Evolutionary conservation across 495 filamentous ascomycete species (phyloP), one percentile per base, ranked within the genome.

Genomic region (Neurospora sp.): DNA sequence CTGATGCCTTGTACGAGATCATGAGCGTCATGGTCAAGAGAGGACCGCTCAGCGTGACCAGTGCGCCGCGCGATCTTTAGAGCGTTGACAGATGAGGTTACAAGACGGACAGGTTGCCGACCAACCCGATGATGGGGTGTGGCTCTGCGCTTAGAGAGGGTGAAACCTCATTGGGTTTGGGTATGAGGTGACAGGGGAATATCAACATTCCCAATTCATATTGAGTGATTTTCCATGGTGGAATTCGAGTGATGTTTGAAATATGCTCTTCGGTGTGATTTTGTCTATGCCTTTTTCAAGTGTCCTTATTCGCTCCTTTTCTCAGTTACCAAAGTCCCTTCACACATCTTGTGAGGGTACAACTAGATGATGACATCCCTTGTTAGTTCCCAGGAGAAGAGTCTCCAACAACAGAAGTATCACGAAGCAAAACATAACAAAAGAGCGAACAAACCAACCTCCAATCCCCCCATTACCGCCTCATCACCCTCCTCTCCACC

Each of bases 21-120:
- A 90, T 97, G 85, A 94, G 90, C 35, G 89, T 93, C 76, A 91
- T 94, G 88, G 91, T 94, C 4, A 94, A 93, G 85, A 82, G 82
- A 65, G 83, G 83, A 5, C 80, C 80, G 39, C 73, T 81, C 18
- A 81, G 79, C 71, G 77, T 77, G 10, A 79, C 78, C 77, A 42
- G 27, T 61, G 27, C 27, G 27, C 27, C 53, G 53, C 22, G 7
- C 22, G 53, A 61, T 61, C 14, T 61, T 35, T 61, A 9, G 1
- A 35, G 14, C 27, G 2, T 35, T 35, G 12, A 6, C 11, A 35
- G 27, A 61, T 35, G 22, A 35, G 14, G 14, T 35, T 35, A 35
- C 4, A 22, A 61, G 12, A 61, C 27, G 20, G 14, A 35, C 53
- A 61, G 10, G 1, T 18, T 2, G 10, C 5, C 11, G 6, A 61